Evolutionary conservation across 257 asterid genomes (phyloP).

Genomic region (Coffea eugenioides): DNA sequence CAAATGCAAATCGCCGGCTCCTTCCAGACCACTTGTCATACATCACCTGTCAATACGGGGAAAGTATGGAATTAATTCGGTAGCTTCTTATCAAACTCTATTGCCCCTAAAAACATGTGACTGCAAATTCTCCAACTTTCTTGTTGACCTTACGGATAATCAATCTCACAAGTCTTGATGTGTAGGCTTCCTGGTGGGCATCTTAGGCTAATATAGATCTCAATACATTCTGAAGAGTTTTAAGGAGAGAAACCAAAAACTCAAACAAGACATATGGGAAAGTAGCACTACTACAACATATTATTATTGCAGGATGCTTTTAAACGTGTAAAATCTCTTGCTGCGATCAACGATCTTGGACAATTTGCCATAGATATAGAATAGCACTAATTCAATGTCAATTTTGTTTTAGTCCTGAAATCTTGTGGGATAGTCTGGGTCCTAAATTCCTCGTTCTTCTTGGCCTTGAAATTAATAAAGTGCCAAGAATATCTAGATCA

Average conservation of each 20-base stretch:
- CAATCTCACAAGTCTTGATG: not conserved
- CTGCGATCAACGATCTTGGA: too few species aligned
- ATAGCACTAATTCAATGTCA: too few species aligned
- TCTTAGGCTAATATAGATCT: not conserved
- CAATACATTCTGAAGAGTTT: not conserved
- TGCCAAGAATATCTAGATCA: too few species aligned
- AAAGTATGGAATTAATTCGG: not conserved
- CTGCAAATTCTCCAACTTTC: not conserved
- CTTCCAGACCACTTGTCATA: conserved; percentile 85
- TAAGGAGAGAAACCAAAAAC: not conserved
- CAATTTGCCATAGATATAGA: too few species aligned
- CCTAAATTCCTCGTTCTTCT: too few species aligned
- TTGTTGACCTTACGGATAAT: not conserved
- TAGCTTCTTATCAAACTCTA: not conserved
- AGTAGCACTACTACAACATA: too few species aligned
- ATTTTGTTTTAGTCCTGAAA: too few species aligned
- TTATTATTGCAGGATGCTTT: too few species aligned
- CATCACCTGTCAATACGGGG: conserved; percentile 59
- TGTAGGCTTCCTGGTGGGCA: not conserved
- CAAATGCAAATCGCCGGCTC: conserved; percentile 88
- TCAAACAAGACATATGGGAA: too few species aligned
- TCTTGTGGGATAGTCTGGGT: too few species aligned
- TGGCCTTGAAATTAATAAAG: too few species aligned
- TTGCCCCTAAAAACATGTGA: not conserved
- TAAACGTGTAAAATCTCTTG: too few species aligned